phyloP scores from a whole-genome alignment of 2,329 filamentous ascomycete species.

The Colletotrichum zoysiae region DNA sequence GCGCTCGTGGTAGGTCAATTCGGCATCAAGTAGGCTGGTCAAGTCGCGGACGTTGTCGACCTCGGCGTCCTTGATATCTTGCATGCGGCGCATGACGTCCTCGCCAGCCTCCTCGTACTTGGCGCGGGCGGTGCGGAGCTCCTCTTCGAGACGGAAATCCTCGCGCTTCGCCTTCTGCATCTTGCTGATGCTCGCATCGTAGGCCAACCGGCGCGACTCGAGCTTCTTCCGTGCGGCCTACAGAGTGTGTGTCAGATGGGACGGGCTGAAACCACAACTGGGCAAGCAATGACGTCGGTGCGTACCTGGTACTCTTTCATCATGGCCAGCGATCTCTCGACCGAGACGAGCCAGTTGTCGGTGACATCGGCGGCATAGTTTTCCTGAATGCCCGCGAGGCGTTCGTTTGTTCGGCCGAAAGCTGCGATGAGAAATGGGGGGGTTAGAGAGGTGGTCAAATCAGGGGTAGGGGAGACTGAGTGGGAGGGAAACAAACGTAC shows the following conservation, averaged over 20 bases:
- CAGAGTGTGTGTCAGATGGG: slow-evolving; percentile 34
- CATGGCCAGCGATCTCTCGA: slow-evolving; percentile 89
- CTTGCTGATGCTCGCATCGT: slow-evolving; percentile 89
- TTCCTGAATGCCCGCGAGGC: slow-evolving; percentile 87
- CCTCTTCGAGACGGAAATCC: slow-evolving; percentile 93
- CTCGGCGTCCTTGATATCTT: slow-evolving; percentile 95
- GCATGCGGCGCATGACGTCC: slow-evolving; percentile 91
- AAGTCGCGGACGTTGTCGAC: slow-evolving; percentile 85
- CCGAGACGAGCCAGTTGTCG: slow-evolving; percentile 88
- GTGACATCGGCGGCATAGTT: slow-evolving; percentile 83
- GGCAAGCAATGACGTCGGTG: slow-evolving; percentile 40
- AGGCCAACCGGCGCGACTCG: slow-evolving; percentile 87
- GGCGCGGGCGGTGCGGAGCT: slow-evolving; percentile 88
- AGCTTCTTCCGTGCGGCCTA: slow-evolving; percentile 91
- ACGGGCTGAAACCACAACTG: slow-evolving; percentile 34
- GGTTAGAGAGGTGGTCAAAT: slow-evolving; percentile 9
- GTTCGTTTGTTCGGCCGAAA: slow-evolving; percentile 89
- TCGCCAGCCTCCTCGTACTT: slow-evolving; percentile 97
- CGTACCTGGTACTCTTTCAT: slow-evolving; percentile 97
- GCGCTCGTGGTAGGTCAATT: slow-evolving; percentile 91
- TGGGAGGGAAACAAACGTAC: slow-evolving; percentile 57
- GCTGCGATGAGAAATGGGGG: slow-evolving; percentile 55
- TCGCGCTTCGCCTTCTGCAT: slow-evolving; percentile 95
- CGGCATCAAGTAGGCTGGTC: slow-evolving; percentile 84
- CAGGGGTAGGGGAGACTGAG: slow-evolving; percentile 2